phyloP scores from a whole-genome alignment of 805 yeast genomes.

The Candida palmyrensis region DNA sequence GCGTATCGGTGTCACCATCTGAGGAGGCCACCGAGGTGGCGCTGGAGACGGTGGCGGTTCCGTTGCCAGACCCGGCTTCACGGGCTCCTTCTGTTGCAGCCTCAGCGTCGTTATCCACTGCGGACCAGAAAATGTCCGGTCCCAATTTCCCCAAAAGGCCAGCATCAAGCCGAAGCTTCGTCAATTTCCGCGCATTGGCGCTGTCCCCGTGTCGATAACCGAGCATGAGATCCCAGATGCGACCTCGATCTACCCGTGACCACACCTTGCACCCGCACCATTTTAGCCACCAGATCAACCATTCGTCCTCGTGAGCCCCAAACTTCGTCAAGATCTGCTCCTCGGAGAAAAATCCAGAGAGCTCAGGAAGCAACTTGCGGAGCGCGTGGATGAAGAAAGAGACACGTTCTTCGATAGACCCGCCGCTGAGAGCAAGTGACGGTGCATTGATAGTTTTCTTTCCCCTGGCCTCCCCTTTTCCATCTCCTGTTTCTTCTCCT shows the following conservation, averaged over 20 bases:
- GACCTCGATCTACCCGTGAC: slow-evolving; percentile 75
- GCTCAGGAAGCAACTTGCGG: slow-evolving; percentile 64
- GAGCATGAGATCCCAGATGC: slow-evolving; percentile 82
- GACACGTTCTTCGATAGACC: slow-evolving; percentile 60
- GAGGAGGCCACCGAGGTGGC: slow-evolving; percentile 2
- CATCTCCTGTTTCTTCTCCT: slow-evolving; percentile 4
- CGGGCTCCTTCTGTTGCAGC: slow-evolving; percentile 11
- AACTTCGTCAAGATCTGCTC: slow-evolving; percentile 67
- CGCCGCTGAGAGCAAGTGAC: slow-evolving; percentile 51
- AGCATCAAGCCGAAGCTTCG: slow-evolving; percentile 12
- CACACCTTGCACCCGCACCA: slow-evolving; percentile 85
- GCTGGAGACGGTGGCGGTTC: not conserved
- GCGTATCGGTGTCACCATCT: not conserved
- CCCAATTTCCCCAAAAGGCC: slow-evolving; percentile 39
- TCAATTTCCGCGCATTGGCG: slow-evolving; percentile 28
- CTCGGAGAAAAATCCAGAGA: slow-evolving; percentile 70
- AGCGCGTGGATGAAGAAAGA: slow-evolving; percentile 63
- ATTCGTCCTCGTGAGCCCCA: slow-evolving; percentile 64
- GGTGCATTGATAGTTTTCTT: slow-evolving; percentile 25
- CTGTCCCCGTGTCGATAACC: slow-evolving; percentile 44
- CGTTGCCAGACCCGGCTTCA: not conserved
- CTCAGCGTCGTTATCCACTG: slow-evolving; percentile 11
- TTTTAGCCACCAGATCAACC: slow-evolving; percentile 95
- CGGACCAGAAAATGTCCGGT: slow-evolving; percentile 62
- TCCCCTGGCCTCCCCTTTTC: too few relatives aligned